Conservation (phyloP, 1,284 basidiomycete genomes). For the Pseudozyma pruni region DNA sequence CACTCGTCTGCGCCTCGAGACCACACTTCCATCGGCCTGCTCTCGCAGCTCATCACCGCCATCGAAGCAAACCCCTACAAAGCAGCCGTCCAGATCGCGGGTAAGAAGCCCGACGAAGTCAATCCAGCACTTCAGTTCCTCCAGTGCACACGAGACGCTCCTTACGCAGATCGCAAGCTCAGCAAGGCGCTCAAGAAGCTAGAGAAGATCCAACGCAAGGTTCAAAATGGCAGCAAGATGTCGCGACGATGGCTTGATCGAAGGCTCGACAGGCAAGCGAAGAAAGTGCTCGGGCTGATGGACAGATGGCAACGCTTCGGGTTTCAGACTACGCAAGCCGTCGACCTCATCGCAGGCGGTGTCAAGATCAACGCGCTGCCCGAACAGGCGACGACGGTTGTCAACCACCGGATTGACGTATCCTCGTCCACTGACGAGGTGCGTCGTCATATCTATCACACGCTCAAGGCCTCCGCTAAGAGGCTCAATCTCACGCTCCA, state of each 20-base stretch:
- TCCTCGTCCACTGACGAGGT: constrained; percentile 71
- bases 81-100: constrained; percentile 60
- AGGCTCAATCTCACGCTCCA: constrained; percentile 73
- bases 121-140: constrained; percentile 70
- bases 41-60: constrained; percentile 73
- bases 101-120: constrained; percentile 25
- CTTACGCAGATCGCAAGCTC: constrained; percentile 70
- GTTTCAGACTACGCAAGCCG: constrained; percentile 77
- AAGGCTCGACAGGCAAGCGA: constrained; percentile 20
- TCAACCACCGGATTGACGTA: constrained; percentile 75
- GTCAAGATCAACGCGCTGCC: constrained; percentile 77
- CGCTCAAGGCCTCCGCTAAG: constrained; percentile 70
- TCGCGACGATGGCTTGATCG: neutral
- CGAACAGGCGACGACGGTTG: constrained; percentile 72
- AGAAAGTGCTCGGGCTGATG: constrained; percentile 13
- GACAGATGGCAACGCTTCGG: constrained; percentile 68
- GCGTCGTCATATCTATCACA: constrained; percentile 69
- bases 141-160: constrained; percentile 72
- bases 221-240: neutral
- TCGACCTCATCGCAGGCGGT: constrained; percentile 76
- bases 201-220: constrained; percentile 55
- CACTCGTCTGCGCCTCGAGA: constrained; percentile 76
- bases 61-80: constrained; percentile 73
- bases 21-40: constrained; percentile 75
- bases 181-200: constrained; percentile 69